These are phyloP conservation scores for Carex littledalei DNA, from an alignment of 176 grass and related monocot genomes.

Conservation along the genomic window DNA sequence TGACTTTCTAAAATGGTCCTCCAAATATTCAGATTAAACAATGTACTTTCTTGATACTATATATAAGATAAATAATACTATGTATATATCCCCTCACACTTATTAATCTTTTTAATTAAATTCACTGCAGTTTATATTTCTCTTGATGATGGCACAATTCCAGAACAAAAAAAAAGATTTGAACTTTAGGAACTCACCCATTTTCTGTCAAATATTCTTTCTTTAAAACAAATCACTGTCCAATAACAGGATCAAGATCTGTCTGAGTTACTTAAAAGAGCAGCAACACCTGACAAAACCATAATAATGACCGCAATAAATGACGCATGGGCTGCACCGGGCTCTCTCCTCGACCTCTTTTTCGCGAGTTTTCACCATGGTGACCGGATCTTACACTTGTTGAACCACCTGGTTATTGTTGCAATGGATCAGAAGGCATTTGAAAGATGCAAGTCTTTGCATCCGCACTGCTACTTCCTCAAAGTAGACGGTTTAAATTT, in stretches of 20 bases:
- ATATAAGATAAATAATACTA: too few species aligned
- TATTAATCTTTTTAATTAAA: too few species aligned
- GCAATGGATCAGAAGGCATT: constrained; percentile 47
- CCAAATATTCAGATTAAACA: too few species aligned
- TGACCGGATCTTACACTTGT: constrained; percentile 26
- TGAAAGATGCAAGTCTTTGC: constrained; percentile 38
- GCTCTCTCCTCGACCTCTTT: constrained; percentile 66
- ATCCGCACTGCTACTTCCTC: constrained; percentile 60
- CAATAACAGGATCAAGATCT: constrained; percentile 25
- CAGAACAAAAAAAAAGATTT: background rate
- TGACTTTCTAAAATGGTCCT: too few species aligned
- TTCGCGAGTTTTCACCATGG: constrained; percentile 66
- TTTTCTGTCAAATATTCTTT: background rate
- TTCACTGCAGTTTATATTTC: too few species aligned
- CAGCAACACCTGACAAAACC: constrained; percentile 35
- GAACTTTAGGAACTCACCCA: background rate
- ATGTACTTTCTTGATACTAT: too few species aligned
- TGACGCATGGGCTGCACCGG: constrained; percentile 52
- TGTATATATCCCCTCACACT: too few species aligned
- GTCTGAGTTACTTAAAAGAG: constrained; percentile 34
- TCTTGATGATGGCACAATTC: too few species aligned
- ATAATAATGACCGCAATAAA: constrained; percentile 75
- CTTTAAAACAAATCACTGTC: background rate
- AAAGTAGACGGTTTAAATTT: constrained; percentile 40
- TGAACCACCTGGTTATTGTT: constrained; percentile 54